Percentiles rank a stretch among this genome's conserved stretches.
Conservation (phyloP, 176 grass and related monocot genomes). For the Eragrostis curvula region DNA sequence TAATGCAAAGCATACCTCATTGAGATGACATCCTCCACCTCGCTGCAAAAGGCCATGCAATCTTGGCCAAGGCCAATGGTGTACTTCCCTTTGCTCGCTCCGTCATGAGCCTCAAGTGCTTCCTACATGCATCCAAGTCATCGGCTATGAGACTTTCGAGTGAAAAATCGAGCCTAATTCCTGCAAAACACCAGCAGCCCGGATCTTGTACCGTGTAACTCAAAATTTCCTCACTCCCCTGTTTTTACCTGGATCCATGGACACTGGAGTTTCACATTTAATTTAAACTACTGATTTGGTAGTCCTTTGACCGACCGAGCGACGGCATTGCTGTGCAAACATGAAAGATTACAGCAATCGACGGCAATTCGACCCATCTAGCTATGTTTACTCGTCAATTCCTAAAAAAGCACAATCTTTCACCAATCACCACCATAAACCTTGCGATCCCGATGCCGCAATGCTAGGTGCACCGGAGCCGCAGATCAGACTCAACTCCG, state of each 20-base stretch:
- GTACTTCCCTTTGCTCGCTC: slow-evolving; percentile 88
- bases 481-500: neutral
- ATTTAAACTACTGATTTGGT: neutral
- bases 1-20: slow-evolving; percentile 55
- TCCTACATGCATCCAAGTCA: slow-evolving; percentile 56
- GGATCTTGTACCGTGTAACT: neutral
- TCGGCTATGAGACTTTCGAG: neutral
- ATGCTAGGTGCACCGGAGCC: neutral
- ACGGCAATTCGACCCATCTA: neutral
- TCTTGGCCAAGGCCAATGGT: slow-evolving; percentile 88
- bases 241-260: neutral
- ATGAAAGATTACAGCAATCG: neutral
- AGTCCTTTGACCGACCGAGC: neutral
- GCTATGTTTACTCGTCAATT: neutral
- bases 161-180: neutral
- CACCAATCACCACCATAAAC: too few species aligned
- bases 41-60: slow-evolving; percentile 85
- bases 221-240: neutral
- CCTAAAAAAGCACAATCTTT: neutral
- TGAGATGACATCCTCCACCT: slow-evolving; percentile 86
- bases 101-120: slow-evolving; percentile 70
- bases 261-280: neutral
- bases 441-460: neutral
- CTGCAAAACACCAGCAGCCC: neutral
- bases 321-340: neutral